Conservation (phyloP, 176 grass and related monocot genomes). For the Aegilops tauschii region DNA sequence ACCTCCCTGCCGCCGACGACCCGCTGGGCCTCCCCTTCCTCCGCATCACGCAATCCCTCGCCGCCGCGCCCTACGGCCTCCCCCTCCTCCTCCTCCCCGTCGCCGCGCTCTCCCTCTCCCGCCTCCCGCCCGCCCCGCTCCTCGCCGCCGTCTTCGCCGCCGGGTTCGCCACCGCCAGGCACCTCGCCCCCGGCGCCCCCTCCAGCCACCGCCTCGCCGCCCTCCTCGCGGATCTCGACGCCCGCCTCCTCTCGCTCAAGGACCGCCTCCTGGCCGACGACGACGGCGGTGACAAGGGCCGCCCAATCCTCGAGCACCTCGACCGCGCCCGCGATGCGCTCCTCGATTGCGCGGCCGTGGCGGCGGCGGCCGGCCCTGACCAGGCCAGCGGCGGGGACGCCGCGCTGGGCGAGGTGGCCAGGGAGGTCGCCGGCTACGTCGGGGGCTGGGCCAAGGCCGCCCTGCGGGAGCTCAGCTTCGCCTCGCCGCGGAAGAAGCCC, state of each 20-base stretch:
- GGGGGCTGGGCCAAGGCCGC: slow-evolving; percentile 41
- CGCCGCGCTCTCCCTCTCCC: slow-evolving; percentile 37
- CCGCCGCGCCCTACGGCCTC: neutral
- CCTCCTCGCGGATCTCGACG: slow-evolving; percentile 59
- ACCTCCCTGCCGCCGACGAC: slow-evolving; percentile 45
- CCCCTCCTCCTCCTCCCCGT: slow-evolving; percentile 24
- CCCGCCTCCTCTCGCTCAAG: slow-evolving; percentile 41
- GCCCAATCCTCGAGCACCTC: too few species aligned
- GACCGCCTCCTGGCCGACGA: neutral
- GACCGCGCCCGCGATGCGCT: slow-evolving; percentile 48
- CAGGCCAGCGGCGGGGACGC: neutral
- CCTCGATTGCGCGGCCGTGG: slow-evolving; percentile 21
- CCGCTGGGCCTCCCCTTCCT: neutral
- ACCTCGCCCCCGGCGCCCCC: slow-evolving; percentile 20
- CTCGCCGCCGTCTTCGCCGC: slow-evolving; percentile 53
- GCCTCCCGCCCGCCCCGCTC: slow-evolving; percentile 53
- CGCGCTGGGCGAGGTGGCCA: slow-evolving; percentile 26
- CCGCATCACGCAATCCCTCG: neutral
- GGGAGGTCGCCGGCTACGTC: slow-evolving; percentile 44
- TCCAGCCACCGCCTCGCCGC: slow-evolving; percentile 16
- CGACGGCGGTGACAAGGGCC: too few species aligned
- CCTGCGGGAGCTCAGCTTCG: slow-evolving; percentile 47
- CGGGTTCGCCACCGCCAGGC: slow-evolving; percentile 13
- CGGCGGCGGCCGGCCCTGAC: neutral
- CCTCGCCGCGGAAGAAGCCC: slow-evolving; percentile 38